Conservation (phyloP, 345 rosid genomes). For the Psidium guajava region DNA sequence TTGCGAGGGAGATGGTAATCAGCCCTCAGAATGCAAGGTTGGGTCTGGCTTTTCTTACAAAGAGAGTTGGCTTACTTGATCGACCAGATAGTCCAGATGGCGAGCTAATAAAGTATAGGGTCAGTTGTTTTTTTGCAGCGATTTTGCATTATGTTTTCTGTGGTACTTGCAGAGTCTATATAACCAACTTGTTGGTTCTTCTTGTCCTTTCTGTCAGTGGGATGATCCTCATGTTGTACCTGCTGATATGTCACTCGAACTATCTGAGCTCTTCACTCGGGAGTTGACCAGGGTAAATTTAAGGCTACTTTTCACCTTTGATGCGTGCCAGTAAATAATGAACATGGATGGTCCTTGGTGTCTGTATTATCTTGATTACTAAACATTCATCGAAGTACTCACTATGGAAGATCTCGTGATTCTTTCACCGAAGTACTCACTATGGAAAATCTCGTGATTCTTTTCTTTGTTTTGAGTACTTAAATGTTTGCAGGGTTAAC, state of each 20-base stretch:
- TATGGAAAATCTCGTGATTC: neutral
- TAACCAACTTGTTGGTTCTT: neutral
- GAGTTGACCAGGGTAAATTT: slow-evolving; percentile 71
- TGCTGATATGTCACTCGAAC: slow-evolving; percentile 76
- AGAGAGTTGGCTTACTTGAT: slow-evolving; percentile 69
- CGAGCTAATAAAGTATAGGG: slow-evolving; percentile 77
- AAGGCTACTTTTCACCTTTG: neutral
- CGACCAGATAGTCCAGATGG: slow-evolving; percentile 64
- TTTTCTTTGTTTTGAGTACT: neutral
- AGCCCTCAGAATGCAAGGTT: slow-evolving; percentile 83
- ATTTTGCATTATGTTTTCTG: neutral
- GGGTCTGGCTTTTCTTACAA: slow-evolving; percentile 64
- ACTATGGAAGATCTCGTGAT: neutral
- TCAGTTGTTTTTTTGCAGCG: slow-evolving; percentile 7
- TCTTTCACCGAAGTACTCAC: neutral
- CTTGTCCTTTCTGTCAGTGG: slow-evolving; percentile 44
- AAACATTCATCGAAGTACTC: neutral
- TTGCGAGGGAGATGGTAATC: slow-evolving; percentile 96
- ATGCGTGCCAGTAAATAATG: neutral
- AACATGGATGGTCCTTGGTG: neutral
- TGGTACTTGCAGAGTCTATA: neutral
- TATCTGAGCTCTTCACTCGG: slow-evolving; percentile 86
- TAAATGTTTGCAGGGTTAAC: neutral
- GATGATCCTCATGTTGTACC: slow-evolving; percentile 84
- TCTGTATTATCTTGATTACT: neutral